Base-by-base conservation (phyloP, 805 yeast genomes). In the Candida ulmi region DNA sequence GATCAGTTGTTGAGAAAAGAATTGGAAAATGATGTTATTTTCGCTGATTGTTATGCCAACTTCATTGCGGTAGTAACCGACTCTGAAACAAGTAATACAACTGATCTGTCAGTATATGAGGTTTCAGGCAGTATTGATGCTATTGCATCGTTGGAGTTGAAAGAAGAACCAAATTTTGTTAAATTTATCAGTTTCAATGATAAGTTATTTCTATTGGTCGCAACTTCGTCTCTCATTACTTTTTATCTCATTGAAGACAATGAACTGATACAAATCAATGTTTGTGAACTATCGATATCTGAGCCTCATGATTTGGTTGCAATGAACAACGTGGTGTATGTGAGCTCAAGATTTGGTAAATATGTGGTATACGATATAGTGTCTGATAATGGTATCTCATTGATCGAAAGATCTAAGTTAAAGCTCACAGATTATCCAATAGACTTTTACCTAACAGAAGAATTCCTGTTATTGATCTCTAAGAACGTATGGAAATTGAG, bases 281-380 rank as follows among this genome's bases (percentile, higher is more conserved):
- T 30, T 9, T n/a, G 27, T 9, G 11, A 18, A 3, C 17, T 40
- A 9, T 23, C 18, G 2, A 28, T 43, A 12, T 8, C 11, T 1
- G 52, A 51, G 9, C 52, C 52, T 2, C 49, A 55, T 46, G 57
- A 51, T 34, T 28, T 55, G 4, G 38, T 43, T 5, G 47, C 50
- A 8, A 17, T 32, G 4, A 37, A 44, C 5, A 34, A 49, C 24
- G 17, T 34, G 4, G 16, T 52, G 9, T 48, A 46, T 30, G 26
- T 55, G 16, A 47, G 52, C n/a, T 49, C 57, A 8, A 42, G 57
- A 36, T 30, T 17, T 30, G 60, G 60, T 9, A 44, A 46, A 9
- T 45, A 38, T 15, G 15, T 34, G 0, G 25, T 40, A 5, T 49
- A 36, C 31, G 30, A 30, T 8, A 28, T 50, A 8, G 12, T 35